phyloP scores from a whole-genome alignment of 768 basidiomycete species.

The Suillus cothurnatus region DNA sequence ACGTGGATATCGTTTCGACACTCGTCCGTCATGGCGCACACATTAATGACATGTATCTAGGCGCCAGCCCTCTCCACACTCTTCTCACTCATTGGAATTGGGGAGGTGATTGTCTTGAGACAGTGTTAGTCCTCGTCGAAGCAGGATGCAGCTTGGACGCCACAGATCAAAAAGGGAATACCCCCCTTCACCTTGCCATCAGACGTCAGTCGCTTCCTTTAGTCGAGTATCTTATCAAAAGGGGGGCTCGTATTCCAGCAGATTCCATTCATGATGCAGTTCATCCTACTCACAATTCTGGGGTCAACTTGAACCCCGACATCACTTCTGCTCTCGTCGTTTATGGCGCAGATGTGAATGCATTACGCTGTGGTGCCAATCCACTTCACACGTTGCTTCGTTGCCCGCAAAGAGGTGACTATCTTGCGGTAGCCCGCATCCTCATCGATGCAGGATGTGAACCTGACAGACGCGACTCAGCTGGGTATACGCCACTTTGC shows the following conservation, averaged over 20 bases:
- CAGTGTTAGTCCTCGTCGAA: background rate
- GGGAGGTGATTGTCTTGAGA: background rate
- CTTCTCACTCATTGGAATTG: background rate
- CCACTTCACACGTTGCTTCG: background rate
- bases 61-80: background rate
- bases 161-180: background rate
- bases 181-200: constrained; percentile 1
- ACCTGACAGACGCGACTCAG: background rate
- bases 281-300: background rate
- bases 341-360: background rate
- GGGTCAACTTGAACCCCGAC: background rate
- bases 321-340: background rate
- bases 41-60: background rate
- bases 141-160: constrained; percentile 3
- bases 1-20: background rate
- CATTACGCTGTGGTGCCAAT: background rate
- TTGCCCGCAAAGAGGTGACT: background rate
- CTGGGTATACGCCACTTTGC: background rate
- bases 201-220: background rate
- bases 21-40: constrained; percentile 2
- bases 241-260: background rate
- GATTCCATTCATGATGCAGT: background rate
- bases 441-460: background rate
- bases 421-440: background rate
- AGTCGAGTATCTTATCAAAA: constrained; percentile 2